Conservation (phyloP, 1,139 yeast genomes). For the Sugiyamaella neomexicana region DNA sequence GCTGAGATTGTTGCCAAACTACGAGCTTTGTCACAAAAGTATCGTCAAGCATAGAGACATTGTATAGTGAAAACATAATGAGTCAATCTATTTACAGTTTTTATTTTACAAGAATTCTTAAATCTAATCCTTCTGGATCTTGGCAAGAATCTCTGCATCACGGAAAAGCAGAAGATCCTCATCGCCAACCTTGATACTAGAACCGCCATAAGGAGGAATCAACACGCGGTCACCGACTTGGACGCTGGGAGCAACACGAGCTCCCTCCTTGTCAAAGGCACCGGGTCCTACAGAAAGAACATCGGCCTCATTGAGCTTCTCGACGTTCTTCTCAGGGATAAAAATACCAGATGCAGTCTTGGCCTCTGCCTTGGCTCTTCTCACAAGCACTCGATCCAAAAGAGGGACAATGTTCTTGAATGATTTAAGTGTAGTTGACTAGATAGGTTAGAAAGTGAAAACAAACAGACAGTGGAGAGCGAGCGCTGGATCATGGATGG, state of each 20-base stretch:
- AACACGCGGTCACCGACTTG: constrained; percentile 88
- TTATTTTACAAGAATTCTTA: background rate
- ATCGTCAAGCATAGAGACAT: constrained; percentile 13
- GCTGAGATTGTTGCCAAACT: constrained; percentile 73
- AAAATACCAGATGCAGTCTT: constrained; percentile 93
- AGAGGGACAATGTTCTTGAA: constrained; percentile 88
- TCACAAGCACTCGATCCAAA: constrained; percentile 93
- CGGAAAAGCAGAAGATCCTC: constrained; percentile 54
- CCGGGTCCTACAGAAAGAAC: constrained; percentile 55
- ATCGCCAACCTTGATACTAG: constrained; percentile 83
- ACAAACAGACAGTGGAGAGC: no score
- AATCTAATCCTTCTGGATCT: constrained; percentile 52
- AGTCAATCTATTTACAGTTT: constrained; percentile 2
- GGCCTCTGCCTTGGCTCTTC: constrained; percentile 87
- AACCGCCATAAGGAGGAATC: constrained; percentile 90
- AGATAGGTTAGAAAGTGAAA: background rate
- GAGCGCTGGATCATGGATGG: background rate
- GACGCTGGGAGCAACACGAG: constrained; percentile 69
- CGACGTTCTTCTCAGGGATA: constrained; percentile 95
- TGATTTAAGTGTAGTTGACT: constrained; percentile 64
- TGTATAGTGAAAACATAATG: no score
- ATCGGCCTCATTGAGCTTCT: constrained; percentile 68
- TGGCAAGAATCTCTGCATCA: constrained; percentile 92
- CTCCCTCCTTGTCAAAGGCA: constrained; percentile 56
- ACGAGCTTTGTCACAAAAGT: constrained; percentile 29